Conservation (phyloP, 2,329 filamentous ascomycete species). For the Curvularia hawaiiensis region DNA sequence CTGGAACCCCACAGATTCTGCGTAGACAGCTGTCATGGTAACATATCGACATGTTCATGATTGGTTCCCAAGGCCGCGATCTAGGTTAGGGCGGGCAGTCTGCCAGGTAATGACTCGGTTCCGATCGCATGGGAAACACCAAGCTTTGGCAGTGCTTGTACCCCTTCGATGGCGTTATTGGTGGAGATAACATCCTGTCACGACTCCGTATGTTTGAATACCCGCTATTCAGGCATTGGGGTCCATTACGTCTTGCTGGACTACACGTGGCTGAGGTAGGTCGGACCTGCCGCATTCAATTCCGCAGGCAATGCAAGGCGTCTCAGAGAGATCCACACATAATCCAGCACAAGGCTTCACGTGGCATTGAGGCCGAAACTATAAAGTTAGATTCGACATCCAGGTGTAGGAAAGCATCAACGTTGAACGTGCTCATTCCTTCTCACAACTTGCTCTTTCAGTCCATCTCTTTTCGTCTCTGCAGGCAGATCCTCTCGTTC, state of each 20-base stretch:
- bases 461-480: slow-evolving; percentile 33
- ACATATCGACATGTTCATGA: not conserved
- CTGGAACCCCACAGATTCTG: not conserved
- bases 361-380: slow-evolving; percentile 13
- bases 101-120: not conserved
- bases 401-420: slow-evolving; percentile 27
- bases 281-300: slow-evolving; percentile 14
- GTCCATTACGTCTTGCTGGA: slow-evolving; percentile 4
- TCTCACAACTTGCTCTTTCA: slow-evolving; percentile 39
- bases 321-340: slow-evolving; percentile 23
- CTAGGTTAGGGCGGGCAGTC: not conserved
- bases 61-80: not conserved
- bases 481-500: slow-evolving; percentile 38
- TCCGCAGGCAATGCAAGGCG: slow-evolving; percentile 25
- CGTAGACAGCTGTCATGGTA: not conserved
- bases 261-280: slow-evolving; percentile 14
- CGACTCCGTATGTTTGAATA: slow-evolving; percentile 20
- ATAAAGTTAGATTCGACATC: slow-evolving; percentile 34
- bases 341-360: slow-evolving; percentile 11
- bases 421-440: slow-evolving; percentile 44
- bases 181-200: slow-evolving; percentile 20
- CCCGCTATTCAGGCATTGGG: slow-evolving; percentile 10
- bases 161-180: slow-evolving; percentile 15
- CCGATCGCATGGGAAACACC: slow-evolving; percentile 7
- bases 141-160: slow-evolving; percentile 18